Percentiles rank a stretch among this genome's conserved stretches.
Conservation (phyloP, 1,284 basidiomycete genomes). For the Amylostereum areolatum region DNA sequence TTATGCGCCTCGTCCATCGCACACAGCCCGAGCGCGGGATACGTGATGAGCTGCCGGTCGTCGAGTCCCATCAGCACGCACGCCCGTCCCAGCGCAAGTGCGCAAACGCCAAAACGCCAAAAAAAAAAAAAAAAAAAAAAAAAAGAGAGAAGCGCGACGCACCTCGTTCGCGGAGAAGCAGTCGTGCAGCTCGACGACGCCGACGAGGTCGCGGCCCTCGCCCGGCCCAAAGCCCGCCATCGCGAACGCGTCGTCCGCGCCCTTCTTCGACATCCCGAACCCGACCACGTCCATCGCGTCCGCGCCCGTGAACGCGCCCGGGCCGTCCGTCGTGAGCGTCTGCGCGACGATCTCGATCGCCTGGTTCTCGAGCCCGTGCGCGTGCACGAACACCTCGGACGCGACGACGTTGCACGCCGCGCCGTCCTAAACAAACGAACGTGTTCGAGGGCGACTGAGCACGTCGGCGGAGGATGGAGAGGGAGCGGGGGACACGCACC, state of each 20-base stretch:
- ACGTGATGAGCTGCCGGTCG: conserved; percentile 74
- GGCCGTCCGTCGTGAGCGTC: conserved; percentile 60
- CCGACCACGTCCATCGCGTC: conserved; percentile 75
- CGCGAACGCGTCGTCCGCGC: conserved; percentile 67
- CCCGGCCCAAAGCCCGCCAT: conserved; percentile 67
- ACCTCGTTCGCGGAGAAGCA: conserved; percentile 81
- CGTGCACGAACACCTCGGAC: conserved; percentile 77
- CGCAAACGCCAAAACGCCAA: not conserved
- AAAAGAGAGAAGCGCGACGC: conserved; percentile 12
- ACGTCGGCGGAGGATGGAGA: not conserved
- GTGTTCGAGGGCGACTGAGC: conserved; percentile 38
- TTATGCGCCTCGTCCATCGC: conserved; percentile 65
- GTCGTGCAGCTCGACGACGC: conserved; percentile 82
- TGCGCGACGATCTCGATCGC: conserved; percentile 76
- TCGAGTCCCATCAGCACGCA: conserved; percentile 78
- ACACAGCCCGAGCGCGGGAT: conserved; percentile 79
- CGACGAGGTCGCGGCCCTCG: conserved; percentile 68
- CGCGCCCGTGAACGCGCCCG: conserved; percentile 54
- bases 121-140: not conserved
- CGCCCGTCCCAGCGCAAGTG: conserved; percentile 50
- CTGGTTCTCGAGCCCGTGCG: conserved; percentile 75
- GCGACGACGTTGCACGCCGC: conserved; percentile 74
- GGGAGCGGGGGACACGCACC: conserved; percentile 42
- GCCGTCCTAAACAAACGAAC: conserved; percentile 60
- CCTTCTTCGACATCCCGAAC: conserved; percentile 67